Conservation (phyloP, 306 rosid genomes). For the Prinsepia uniflora region DNA sequence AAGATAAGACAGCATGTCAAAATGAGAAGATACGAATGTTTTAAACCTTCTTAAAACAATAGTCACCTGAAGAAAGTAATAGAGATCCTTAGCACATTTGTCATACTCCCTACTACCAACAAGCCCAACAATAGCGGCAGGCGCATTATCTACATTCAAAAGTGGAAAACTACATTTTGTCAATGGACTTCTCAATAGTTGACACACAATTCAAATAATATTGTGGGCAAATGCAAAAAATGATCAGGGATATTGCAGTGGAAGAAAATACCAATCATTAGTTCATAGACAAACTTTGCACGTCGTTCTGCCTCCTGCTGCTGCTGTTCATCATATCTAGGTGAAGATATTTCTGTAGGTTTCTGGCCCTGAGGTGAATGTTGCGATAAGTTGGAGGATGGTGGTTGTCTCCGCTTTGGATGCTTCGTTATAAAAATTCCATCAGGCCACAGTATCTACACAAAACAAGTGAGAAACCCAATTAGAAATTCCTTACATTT, state of each 20-base stretch:
- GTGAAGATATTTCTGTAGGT: constrained; percentile 42
- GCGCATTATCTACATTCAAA: constrained; percentile 65
- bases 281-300: constrained; percentile 83
- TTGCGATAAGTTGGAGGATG: constrained; percentile 41
- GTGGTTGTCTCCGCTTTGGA: constrained; percentile 64
- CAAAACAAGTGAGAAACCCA: constrained; percentile 27
- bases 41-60: not conserved
- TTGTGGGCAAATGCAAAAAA: not conserved
- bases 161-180: not conserved
- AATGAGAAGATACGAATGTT: not conserved
- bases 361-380: constrained; percentile 41
- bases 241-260: constrained; percentile 11
- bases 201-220: not conserved
- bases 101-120: constrained; percentile 93
- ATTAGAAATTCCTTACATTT: too few species aligned
- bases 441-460: constrained; percentile 94
- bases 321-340: constrained; percentile 51
- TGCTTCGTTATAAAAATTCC: constrained; percentile 92
- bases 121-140: constrained; percentile 78
- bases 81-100: constrained; percentile 91
- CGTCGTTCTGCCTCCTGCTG: constrained; percentile 68
- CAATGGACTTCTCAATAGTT: not conserved
- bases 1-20: not conserved
- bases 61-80: constrained; percentile 88
- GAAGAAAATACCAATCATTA: constrained; percentile 67